Conservation (phyloP, 768 basidiomycete species). For the Russula sp. region DNA sequence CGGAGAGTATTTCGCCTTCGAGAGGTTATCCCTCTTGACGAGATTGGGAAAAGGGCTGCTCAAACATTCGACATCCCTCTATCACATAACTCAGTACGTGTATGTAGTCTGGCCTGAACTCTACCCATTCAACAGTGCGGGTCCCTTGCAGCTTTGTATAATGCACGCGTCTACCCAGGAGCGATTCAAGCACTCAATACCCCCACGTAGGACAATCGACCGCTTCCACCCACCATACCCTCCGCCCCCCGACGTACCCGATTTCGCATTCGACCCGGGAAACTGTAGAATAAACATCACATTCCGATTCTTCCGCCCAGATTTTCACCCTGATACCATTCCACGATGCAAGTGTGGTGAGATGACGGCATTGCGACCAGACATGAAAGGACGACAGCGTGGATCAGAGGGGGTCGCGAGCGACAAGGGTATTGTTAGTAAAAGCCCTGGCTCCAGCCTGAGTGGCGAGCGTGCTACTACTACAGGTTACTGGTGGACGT, state of each 20-base stretch:
- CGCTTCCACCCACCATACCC: slow-evolving; percentile 62
- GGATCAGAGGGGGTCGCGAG: slow-evolving; percentile 10
- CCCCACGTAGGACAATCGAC: slow-evolving; percentile 68
- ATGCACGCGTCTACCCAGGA: slow-evolving; percentile 89
- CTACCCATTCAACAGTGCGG: background rate
- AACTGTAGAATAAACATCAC: slow-evolving; percentile 65
- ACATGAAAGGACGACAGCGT: slow-evolving; percentile 68
- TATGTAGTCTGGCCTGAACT: slow-evolving; percentile 8
- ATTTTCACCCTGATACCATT: slow-evolving; percentile 62
- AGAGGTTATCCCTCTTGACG: slow-evolving; percentile 68
- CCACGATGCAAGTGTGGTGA: slow-evolving; percentile 73
- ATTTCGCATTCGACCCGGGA: slow-evolving; percentile 30
- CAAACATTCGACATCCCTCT: slow-evolving; percentile 77
- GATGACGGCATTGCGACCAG: slow-evolving; percentile 66
- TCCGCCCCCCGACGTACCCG: slow-evolving; percentile 13
- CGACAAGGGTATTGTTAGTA: slow-evolving; percentile 17
- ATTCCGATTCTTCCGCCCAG: slow-evolving; percentile 82
- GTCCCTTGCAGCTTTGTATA: slow-evolving; percentile 57
- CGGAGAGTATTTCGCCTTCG: slow-evolving; percentile 68
- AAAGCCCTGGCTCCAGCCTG: slow-evolving; percentile 10
- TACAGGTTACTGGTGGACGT: slow-evolving; percentile 71
- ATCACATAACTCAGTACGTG: slow-evolving; percentile 70
- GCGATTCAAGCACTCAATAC: slow-evolving; percentile 74
- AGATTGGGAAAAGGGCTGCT: slow-evolving; percentile 54
- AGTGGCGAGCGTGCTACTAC: slow-evolving; percentile 42